phyloP scores from a whole-genome alignment of 176 grass and related monocot species.

The Eleusine indica region DNA sequence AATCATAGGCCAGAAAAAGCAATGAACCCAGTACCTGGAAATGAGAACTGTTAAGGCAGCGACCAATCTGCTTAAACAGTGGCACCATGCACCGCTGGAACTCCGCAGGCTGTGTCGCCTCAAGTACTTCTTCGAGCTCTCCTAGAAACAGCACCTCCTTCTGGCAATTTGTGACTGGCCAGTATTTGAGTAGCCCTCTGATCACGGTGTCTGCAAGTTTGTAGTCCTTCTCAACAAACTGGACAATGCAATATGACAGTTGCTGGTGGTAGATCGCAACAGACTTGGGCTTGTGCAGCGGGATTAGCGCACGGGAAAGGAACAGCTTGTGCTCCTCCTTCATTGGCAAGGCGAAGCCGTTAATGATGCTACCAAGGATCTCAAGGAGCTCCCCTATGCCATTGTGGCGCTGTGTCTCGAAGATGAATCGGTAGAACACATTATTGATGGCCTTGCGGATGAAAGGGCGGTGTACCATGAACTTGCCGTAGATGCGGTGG shows the following conservation, averaged over 20 bases:
- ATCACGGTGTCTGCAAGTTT: conserved; percentile 80
- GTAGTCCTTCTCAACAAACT: conserved; percentile 95
- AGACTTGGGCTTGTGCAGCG: conserved; percentile 85
- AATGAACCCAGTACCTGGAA: conserved; percentile 64
- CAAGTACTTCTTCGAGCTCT: conserved; percentile 86
- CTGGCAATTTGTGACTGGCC: conserved; percentile 93
- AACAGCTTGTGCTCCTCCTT: conserved; percentile 97
- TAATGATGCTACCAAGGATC: conserved; percentile 92
- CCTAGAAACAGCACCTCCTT: conserved; percentile 87
- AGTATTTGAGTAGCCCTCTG: conserved; percentile 84
- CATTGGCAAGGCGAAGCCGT: conserved; percentile 89
- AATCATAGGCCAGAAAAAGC: background rate
- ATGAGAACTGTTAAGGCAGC: conserved; percentile 86
- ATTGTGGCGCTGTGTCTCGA: conserved; percentile 82
- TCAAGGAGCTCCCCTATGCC: conserved; percentile 79
- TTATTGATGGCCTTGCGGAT: conserved; percentile 90
- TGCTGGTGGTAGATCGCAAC: conserved; percentile 83
- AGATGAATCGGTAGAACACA: conserved; percentile 89
- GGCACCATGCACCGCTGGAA: conserved; percentile 91
- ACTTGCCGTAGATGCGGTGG: conserved; percentile 90
- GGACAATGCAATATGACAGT: conserved; percentile 81
- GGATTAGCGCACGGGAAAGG: conserved; percentile 71
- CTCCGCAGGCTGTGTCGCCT: conserved; percentile 74
- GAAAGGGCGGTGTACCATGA: conserved; percentile 92
- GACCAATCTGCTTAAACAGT: conserved; percentile 85